phyloP scores from a whole-genome alignment of 78 protist genomes.

The Dictyostelium purpureum region DNA sequence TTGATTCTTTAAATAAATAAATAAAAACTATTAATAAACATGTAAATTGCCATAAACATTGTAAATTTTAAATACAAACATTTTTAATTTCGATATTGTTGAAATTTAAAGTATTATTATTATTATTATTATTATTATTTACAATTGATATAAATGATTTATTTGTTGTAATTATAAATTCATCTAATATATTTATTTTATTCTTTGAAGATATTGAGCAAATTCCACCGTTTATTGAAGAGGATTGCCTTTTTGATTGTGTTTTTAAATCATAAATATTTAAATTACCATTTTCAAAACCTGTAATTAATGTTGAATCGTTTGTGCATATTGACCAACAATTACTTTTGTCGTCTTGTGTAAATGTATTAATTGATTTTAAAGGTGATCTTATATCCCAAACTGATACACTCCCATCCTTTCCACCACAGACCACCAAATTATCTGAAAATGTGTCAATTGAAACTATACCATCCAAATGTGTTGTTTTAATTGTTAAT shows the following conservation, averaged over 20 bases:
- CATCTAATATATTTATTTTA: neutral
- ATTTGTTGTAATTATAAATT: constrained; percentile 14
- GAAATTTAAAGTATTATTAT: neutral
- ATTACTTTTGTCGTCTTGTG: neutral
- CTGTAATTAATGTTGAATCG: neutral
- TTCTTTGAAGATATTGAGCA: constrained; percentile 1
- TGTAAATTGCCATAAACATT: neutral
- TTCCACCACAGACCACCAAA: constrained; percentile 7
- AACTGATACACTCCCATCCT: neutral
- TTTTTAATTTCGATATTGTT: neutral
- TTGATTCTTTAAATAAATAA: neutral
- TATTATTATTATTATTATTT: neutral
- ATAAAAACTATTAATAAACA: neutral
- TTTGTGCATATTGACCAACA: constrained; percentile 22
- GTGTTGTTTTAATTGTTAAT: neutral
- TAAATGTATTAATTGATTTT: neutral
- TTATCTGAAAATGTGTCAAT: neutral
- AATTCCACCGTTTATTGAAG: neutral
- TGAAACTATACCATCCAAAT: neutral
- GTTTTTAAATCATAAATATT: constrained; percentile 20
- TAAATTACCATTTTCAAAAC: constrained; percentile 24
- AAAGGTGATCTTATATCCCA: neutral
- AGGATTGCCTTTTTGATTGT: neutral
- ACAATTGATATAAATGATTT: neutral
- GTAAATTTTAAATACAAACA: neutral